A percentile compares a stretch with the other conserved stretches of the same genome.
Conservation (phyloP, 2,329 filamentous ascomycete genomes). For the Cladophialophora psammophila region DNA sequence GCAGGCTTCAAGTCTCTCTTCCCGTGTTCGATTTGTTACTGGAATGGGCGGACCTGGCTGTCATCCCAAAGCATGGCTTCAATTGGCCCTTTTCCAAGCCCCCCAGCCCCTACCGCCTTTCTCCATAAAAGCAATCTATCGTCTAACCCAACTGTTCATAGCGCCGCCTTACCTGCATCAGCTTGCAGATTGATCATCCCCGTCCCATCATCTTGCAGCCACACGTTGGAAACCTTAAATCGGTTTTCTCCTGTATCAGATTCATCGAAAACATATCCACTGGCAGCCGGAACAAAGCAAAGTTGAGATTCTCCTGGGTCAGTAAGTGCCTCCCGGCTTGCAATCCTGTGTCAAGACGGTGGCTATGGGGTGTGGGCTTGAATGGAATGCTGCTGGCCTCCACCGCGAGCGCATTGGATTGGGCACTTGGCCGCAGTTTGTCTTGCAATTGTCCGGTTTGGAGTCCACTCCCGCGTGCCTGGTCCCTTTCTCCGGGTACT, state of each 20-base stretch:
- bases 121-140: conserved; percentile 26
- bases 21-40: background rate
- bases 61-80: conserved; percentile 4
- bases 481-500: conserved; percentile 15
- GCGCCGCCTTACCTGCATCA: conserved; percentile 15
- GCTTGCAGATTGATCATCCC: conserved; percentile 28
- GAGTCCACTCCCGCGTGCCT: conserved; percentile 19
- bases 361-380: background rate
- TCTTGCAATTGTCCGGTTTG: conserved; percentile 10
- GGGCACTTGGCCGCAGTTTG: conserved; percentile 8
- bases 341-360: conserved; percentile 5
- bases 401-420: background rate
- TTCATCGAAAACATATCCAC: conserved; percentile 3
- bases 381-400: conserved; percentile 11
- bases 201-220: conserved; percentile 20
- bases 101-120: conserved; percentile 17
- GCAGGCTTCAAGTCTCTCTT: background rate
- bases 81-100: conserved; percentile 10
- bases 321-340: background rate
- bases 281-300: conserved; percentile 1
- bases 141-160: conserved; percentile 22
- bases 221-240: conserved; percentile 18
- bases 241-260: conserved; percentile 25
- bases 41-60: background rate
- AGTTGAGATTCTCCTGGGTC: background rate